Conservation (phyloP, 1,139 yeast species). For the Zygosaccharomyces sapae region DNA sequence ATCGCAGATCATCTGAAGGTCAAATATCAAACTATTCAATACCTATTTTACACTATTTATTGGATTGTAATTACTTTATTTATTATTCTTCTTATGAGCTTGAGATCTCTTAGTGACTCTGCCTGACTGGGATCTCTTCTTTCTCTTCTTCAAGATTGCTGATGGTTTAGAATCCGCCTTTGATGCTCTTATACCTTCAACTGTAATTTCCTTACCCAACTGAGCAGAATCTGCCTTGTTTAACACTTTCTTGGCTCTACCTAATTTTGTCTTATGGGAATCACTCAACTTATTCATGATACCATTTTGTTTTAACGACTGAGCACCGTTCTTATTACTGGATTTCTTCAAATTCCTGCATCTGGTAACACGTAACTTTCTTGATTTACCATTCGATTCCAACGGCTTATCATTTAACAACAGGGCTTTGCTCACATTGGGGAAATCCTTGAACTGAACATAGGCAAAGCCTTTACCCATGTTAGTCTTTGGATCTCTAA, state of each 20-base stretch:
- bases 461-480: constrained; percentile 97
- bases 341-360: constrained; percentile 54
- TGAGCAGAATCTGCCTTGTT: constrained; percentile 78
- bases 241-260: constrained; percentile 69
- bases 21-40: background rate
- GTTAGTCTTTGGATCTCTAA: constrained; percentile 89
- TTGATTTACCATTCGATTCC: constrained; percentile 42
- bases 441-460: constrained; percentile 81
- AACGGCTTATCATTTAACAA: constrained; percentile 70
- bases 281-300: constrained; percentile 44
- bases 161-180: constrained; percentile 51
- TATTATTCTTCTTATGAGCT: constrained; percentile 29
- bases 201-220: constrained; percentile 45
- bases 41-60: background rate
- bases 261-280: constrained; percentile 68
- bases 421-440: constrained; percentile 78
- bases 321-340: constrained; percentile 8
- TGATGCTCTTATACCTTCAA: constrained; percentile 82
- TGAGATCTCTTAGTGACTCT: constrained; percentile 38
- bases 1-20: background rate
- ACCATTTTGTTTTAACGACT: constrained; percentile 10
- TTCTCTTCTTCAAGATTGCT: constrained; percentile 59
- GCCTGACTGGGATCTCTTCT: constrained; percentile 50
- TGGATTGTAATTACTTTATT: constrained; percentile 1
- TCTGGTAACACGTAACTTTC: constrained; percentile 76